phyloP scores from a whole-genome alignment of 345 rosid genomes.

The Chamaenerion angustifolium region DNA sequence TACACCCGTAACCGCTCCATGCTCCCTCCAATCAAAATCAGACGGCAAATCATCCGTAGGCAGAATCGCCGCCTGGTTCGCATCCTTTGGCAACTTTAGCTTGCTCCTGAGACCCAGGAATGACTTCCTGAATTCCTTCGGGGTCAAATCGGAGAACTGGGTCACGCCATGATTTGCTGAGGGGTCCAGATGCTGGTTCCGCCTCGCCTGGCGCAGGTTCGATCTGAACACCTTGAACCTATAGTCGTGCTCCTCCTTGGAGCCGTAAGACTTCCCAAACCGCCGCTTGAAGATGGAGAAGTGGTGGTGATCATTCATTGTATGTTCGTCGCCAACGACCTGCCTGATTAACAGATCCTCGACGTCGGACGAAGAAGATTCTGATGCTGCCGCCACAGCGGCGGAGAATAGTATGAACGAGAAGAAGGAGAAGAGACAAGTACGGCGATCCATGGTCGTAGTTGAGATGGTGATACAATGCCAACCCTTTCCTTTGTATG shows the following conservation, averaged over 20 bases:
- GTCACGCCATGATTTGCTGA: too few relatives aligned
- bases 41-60: too few relatives aligned
- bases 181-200: constrained; percentile 75
- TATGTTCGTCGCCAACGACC: constrained; percentile 38
- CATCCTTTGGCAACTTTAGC: too few relatives aligned
- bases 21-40: too few relatives aligned
- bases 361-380: constrained; percentile 9
- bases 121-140: too few relatives aligned
- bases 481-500: constrained; percentile 1
- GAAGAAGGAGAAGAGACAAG: constrained; percentile 19
- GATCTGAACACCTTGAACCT: constrained; percentile 45
- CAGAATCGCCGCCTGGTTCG: too few relatives aligned
- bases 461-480: background rate
- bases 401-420: constrained; percentile 18
- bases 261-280: constrained; percentile 50
- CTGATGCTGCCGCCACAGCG: constrained; percentile 16
- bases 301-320: constrained; percentile 46
- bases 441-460: constrained; percentile 25
- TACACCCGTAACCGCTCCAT: too few relatives aligned
- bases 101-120: too few relatives aligned
- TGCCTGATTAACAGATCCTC: constrained; percentile 61
- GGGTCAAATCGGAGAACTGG: too few relatives aligned
- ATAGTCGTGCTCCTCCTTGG: constrained; percentile 70
- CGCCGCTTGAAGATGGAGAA: too few relatives aligned
- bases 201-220: constrained; percentile 56